Base-by-base conservation (phyloP, 1,284 basidiomycete species). In the Apiotrichum montevideense region DNA sequence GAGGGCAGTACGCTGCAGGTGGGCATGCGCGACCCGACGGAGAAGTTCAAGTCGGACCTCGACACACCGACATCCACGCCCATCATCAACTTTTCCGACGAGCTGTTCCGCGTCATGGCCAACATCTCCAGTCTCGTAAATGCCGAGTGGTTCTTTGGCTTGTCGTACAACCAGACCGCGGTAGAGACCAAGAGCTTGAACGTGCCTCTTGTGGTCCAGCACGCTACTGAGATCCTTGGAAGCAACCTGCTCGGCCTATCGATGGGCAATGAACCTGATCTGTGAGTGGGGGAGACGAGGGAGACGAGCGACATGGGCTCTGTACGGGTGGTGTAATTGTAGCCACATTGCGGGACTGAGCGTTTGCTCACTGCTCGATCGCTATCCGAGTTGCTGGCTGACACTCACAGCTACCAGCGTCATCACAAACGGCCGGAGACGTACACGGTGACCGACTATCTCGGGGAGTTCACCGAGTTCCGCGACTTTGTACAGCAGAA, bases 181-280 rank as follows among this genome's bases (percentile, higher is more conserved):
- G 73, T 72, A 40, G 56, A 62, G 0, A 62, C 72, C 40, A 60
- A 63, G 0, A 39, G 37, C 37, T 8, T 13, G 8, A 80, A 85
- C 64, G 80, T 82, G 54, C 79, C 82, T 2, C 67, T 85, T 5
- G 84, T 85, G 34, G 84, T 82, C 5, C 79, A 77, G 50, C 72
- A 69, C 29, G 79, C 77, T 0, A 76, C 81, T 58, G 49, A 68
- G 21, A 82, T 86, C 59, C 78, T 87, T 0, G 86, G 86, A 1
- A 73, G 79, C 56, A 77, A 80, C 62, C 79, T 87, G 8, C 72
- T 83, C 32, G 85, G 83, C 1, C 69, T 86, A 37, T 72, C 75
- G 42, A 63, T 79, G 29, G 85, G 83, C 3, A 88, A 88, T 68
- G 86, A 88, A 69, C 87, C 86, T 10, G 86, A 87, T 74, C 75